Percentiles rank a stretch among this genome's conserved stretches.
Conservation (phyloP, 768 basidiomycete species). For the Pluteus cervinus region DNA sequence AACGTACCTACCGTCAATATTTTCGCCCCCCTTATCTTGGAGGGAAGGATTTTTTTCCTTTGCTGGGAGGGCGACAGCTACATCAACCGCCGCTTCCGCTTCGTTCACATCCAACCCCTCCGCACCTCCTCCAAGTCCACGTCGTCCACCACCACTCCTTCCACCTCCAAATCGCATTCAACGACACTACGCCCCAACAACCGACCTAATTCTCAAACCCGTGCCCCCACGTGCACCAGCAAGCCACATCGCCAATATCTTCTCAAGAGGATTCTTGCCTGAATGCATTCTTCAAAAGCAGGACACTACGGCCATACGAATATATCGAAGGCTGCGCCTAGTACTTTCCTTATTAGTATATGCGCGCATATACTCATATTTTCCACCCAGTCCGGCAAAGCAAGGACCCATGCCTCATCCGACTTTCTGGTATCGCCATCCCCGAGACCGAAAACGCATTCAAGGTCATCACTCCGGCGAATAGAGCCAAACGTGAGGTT, state of each 20-base stretch:
- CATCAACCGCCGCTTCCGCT: too few relatives aligned
- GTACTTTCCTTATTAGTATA: too few relatives aligned
- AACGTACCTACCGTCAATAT: constrained; percentile 29
- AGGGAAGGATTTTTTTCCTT: constrained; percentile 23
- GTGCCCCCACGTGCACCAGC: too few relatives aligned
- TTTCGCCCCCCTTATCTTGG: constrained; percentile 32
- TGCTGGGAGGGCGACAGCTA: constrained; percentile 6
- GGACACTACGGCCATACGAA: constrained; percentile 29
- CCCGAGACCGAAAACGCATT: constrained; percentile 90
- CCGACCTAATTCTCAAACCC: too few relatives aligned
- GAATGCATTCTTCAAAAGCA: constrained; percentile 18
- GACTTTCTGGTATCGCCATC: constrained; percentile 75
- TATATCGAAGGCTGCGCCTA: constrained; percentile 32
- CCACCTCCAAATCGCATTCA: too few relatives aligned
- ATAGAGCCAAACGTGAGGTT: constrained; percentile 60
- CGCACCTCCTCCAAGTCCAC: too few relatives aligned
- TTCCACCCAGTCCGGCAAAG: constrained; percentile 55
- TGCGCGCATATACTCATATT: too few relatives aligned
- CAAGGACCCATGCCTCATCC: constrained; percentile 71
- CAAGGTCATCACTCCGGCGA: constrained; percentile 66
- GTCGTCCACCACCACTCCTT: too few relatives aligned
- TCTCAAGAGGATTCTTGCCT: constrained; percentile 29
- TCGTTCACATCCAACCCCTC: too few relatives aligned
- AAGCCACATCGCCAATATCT: constrained; percentile 27
- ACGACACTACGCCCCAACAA: too few relatives aligned